Evolutionary conservation across 192 early-diverging fungal species (phyloP), one percentile per base, ranked within the genome.

Genomic region (Helicostylum pulchrum): DNA sequence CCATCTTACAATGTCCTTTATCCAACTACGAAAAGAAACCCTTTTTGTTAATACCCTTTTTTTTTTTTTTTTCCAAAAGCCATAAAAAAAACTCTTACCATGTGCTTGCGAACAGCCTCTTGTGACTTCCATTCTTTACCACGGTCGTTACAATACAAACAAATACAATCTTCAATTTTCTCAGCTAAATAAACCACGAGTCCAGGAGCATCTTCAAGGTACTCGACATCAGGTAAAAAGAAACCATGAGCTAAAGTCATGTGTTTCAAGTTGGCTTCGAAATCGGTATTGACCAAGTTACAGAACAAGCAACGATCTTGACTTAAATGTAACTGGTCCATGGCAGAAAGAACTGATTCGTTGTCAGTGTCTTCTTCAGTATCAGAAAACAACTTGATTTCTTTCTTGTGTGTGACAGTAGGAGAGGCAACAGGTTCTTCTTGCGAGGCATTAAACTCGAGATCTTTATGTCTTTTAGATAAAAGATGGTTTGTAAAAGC

Each of bases 221-320:
- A 96, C 73, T 98, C 96, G 30, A 94, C 77, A 74, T 98, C 95
- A 15, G 97, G 97, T 60, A 99, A 86, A 65, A 98, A 99, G 73
- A 99, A 93, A 62, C 88, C 87, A 77, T 99, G 97, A 30, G 70
- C 77, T 36, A 71, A 71, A 11, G 88, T 79, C 97, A 99, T 99
- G 79, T 99, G 97, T 23, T 85, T 80, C 62, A 99, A 66, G 71
- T 95, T 97, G 59, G 59, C 65, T 31, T 87, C 84, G 52, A 90
- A 87, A 39, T 81, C 73, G 19, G 68, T 72, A 2, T 80, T 76
- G 66, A 76, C 78, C 64, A 87, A 80, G 17, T 76, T 63, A 77
- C 97, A 99, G 78, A 99, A 99, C 52, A 99, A 80, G 75, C 97
- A 99, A 73, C 20, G 11, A 20, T 52, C 51, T 34, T 45, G 26